These are phyloP conservation scores for Colletotrichum sp. DNA, from an alignment of 2,329 filamentous ascomycete genomes.

Conservation along the genomic window DNA sequence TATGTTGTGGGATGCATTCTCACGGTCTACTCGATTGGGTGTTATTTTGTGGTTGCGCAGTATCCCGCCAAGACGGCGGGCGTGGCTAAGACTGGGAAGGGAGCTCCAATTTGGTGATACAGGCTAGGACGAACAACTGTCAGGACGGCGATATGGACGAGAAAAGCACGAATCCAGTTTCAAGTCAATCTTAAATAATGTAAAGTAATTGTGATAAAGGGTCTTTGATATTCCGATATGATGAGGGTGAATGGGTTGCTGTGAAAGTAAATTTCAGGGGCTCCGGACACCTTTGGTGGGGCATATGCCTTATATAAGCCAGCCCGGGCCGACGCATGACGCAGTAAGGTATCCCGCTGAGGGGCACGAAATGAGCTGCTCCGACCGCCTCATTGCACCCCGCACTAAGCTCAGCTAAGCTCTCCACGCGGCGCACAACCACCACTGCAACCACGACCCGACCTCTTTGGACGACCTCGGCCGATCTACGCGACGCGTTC, in stretches of 20 bases:
- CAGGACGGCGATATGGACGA: too few species aligned
- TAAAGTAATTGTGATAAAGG: not conserved
- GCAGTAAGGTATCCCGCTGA: not conserved
- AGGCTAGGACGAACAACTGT: too few species aligned
- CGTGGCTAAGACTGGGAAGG: not conserved
- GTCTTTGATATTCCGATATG: not conserved
- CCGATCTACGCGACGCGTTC: not conserved
- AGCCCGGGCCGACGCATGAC: not conserved
- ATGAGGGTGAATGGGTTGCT: not conserved
- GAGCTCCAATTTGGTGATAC: not conserved
- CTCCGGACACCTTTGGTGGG: not conserved
- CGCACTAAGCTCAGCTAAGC: not conserved
- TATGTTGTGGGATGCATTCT: not conserved
- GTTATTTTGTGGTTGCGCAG: not conserved
- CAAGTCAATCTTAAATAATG: not conserved
- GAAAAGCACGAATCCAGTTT: too few species aligned
- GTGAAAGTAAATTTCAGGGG: not conserved
- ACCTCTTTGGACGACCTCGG: not conserved
- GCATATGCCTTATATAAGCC: not conserved
- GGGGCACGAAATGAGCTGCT: not conserved
- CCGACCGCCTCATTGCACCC: not conserved
- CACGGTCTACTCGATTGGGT: not conserved
- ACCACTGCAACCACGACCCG: not conserved
- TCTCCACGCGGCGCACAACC: not conserved
- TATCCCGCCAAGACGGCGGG: not conserved